A percentile compares a stretch with the other conserved stretches of the same genome.
Evolutionary conservation across 768 basidiomycete genomes (phyloP).

Genomic region (Russula brevipes): DNA sequence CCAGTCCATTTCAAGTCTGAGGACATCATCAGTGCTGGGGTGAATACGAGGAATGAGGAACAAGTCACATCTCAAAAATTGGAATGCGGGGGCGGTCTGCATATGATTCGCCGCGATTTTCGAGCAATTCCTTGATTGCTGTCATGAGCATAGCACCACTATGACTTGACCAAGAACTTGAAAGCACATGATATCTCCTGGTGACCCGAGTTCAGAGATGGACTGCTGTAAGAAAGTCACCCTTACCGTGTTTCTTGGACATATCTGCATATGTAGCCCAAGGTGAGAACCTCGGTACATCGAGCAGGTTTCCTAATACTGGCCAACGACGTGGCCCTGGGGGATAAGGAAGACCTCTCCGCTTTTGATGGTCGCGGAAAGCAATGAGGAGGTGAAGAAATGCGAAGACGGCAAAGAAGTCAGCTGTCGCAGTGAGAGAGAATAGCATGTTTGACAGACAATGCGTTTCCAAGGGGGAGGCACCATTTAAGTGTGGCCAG

Average conservation of each 20-base stretch:
- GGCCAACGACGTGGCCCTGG: neutral
- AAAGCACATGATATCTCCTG: slow-evolving; percentile 20
- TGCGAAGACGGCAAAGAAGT: neutral
- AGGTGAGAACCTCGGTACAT: neutral
- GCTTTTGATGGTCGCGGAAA: neutral
- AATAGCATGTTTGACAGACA: neutral
- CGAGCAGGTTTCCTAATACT: slow-evolving; percentile 7
- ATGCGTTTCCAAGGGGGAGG: neutral
- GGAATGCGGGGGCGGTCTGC: slow-evolving; percentile 10
- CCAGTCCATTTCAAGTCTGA: slow-evolving; percentile 1
- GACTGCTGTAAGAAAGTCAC: no score
- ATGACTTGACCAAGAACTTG: slow-evolving; percentile 42
- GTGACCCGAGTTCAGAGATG: neutral
- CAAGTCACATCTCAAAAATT: neutral
- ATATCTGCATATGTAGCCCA: neutral
- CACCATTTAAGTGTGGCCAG: no score
- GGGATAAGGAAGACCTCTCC: slow-evolving; percentile 9
- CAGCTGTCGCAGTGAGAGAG: neutral
- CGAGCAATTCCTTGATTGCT: slow-evolving; percentile 45
- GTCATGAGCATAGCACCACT: slow-evolving; percentile 45
- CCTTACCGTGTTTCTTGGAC: slow-evolving; percentile 3
- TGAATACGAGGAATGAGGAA: neutral
- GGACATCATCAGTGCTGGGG: neutral
- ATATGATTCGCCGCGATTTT: slow-evolving; percentile 40
- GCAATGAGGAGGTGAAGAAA: neutral